Evolutionary conservation across 441 rosid genomes (phyloP).

Genomic region (Hura crepitans): DNA sequence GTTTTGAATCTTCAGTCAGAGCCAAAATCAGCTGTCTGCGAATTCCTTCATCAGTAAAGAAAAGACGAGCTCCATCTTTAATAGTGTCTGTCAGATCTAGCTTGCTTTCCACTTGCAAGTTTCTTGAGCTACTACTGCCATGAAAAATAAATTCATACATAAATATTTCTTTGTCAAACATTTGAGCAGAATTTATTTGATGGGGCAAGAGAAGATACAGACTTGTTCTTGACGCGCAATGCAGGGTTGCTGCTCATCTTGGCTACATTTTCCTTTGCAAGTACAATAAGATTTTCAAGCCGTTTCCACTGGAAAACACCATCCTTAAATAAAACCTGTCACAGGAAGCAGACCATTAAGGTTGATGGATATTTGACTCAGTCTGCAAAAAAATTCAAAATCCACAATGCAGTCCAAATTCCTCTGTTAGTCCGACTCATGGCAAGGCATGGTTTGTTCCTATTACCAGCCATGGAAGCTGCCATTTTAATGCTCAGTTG

Average conservation of each 20-base stretch:
- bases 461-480: neutral
- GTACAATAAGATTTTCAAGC: conserved; percentile 81
- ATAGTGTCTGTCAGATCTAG: conserved; percentile 83
- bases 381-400: neutral
- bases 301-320: conserved; percentile 92
- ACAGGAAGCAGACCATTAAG: conserved; percentile 20
- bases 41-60: conserved; percentile 74
- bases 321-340: conserved; percentile 80
- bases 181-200: conserved; percentile 5
- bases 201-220: conserved; percentile 18
- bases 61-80: conserved; percentile 91
- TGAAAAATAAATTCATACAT: neutral
- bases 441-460: neutral
- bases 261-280: conserved; percentile 91
- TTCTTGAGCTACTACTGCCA: conserved; percentile 47
- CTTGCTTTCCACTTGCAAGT: conserved; percentile 42
- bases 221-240: conserved; percentile 50
- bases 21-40: conserved; percentile 90
- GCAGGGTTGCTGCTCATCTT: conserved; percentile 93
- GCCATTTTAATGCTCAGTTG: too few species aligned
- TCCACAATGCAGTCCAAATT: neutral
- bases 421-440: neutral
- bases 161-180: conserved; percentile 1
- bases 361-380: conserved; percentile 7
- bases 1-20: conserved; percentile 85